A percentile compares a stretch with the other conserved stretches of the same genome.
These are phyloP conservation scores for Echria macrotheca DNA, from an alignment of 495 filamentous ascomycete genomes.

Conservation along the genomic window DNA sequence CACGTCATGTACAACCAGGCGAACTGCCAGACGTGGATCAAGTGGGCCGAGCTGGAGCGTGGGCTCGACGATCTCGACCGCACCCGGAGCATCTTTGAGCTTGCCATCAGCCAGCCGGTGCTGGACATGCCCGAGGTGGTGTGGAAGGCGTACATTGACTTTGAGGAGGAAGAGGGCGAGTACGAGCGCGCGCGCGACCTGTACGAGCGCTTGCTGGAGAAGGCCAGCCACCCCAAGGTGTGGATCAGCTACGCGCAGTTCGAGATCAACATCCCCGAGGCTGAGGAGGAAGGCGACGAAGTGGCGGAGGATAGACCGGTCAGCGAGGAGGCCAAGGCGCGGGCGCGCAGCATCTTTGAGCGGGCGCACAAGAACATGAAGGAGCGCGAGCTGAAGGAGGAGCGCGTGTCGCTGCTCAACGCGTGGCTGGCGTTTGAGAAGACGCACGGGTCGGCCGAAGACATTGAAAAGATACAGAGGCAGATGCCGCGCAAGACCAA, in stretches of 20 bases:
- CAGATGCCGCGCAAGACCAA: constrained; percentile 94
- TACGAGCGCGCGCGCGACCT: constrained; percentile 74
- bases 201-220: constrained; percentile 86
- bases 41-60: constrained; percentile 86
- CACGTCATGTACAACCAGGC: constrained; percentile 83
- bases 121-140: constrained; percentile 98
- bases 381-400: constrained; percentile 88
- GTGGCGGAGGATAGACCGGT: constrained; percentile 58
- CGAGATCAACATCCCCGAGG: constrained; percentile 81
- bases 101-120: constrained; percentile 73
- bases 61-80: constrained; percentile 84
- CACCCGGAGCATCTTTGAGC: constrained; percentile 84
- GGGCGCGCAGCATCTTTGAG: constrained; percentile 79
- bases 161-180: constrained; percentile 90
- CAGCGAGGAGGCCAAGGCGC: constrained; percentile 73
- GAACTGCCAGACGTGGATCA: constrained; percentile 91
- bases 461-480: constrained; percentile 77
- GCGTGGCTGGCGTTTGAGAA: constrained; percentile 89
- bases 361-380: constrained; percentile 85
- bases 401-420: constrained; percentile 82
- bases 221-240: constrained; percentile 96
- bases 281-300: constrained; percentile 44
- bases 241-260: constrained; percentile 98
- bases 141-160: constrained; percentile 98
- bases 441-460: constrained; percentile 69